phyloP scores from a whole-genome alignment of 345 rosid genomes.

The Rhizophora mangle region DNA sequence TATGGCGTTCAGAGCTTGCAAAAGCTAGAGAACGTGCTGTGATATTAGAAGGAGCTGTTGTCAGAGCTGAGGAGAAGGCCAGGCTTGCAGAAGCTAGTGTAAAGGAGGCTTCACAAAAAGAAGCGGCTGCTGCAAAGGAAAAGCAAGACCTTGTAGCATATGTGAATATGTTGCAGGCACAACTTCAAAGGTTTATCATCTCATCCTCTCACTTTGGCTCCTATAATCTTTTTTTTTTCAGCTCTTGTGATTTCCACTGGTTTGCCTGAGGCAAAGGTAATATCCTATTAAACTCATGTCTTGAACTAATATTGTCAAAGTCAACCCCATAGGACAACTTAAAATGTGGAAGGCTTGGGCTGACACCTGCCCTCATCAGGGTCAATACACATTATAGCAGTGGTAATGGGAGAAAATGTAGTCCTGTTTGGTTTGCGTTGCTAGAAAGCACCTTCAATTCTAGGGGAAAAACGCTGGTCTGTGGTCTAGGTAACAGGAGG shows the following conservation, averaged over 20 bases:
- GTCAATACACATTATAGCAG: too few relatives aligned
- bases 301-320: too few relatives aligned
- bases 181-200: conserved; percentile 75
- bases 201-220: conserved; percentile 4
- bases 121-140: conserved; percentile 63
- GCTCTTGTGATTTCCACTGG: too few relatives aligned
- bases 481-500: too few relatives aligned
- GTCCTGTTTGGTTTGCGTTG: too few relatives aligned
- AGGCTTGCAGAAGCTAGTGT: conserved; percentile 78
- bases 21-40: conserved; percentile 94
- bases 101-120: conserved; percentile 73
- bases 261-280: not conserved
- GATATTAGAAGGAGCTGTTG: conserved; percentile 85
- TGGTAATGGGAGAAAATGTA: too few relatives aligned
- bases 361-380: too few relatives aligned
- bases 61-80: conserved; percentile 89
- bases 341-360: too few relatives aligned
- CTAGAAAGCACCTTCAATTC: too few relatives aligned
- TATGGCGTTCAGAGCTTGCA: conserved; percentile 96
- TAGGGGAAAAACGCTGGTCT: too few relatives aligned
- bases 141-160: conserved; percentile 91
- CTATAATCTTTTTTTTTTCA: not conserved
- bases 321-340: too few relatives aligned
- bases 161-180: conserved; percentile 70
- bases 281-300: too few relatives aligned